A percentile compares a stretch with the other conserved stretches of the same genome.
These are phyloP conservation scores for Yamadazyma takamatsuzukensis DNA, from an alignment of 805 yeast species.

Conservation along the genomic window DNA sequence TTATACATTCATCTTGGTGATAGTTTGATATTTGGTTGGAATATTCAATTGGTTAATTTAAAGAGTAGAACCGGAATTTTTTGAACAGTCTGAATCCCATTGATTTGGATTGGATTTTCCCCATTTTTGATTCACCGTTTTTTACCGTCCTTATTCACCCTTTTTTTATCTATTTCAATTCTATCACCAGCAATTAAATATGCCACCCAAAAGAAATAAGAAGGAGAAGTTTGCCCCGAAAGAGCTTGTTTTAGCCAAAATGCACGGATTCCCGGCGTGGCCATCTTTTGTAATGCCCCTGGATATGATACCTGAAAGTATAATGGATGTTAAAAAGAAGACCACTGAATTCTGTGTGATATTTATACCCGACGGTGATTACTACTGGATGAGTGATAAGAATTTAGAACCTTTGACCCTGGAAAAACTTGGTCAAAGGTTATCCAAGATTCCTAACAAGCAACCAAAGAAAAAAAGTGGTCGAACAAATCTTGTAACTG, in stretches of 20 bases:
- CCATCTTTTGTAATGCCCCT: constrained; percentile 47
- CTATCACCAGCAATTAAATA: constrained; percentile 7
- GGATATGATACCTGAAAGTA: constrained; percentile 31
- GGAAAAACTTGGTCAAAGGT: constrained; percentile 24
- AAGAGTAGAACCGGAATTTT: too few species aligned
- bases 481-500: constrained; percentile 28
- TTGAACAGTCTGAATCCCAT: too few species aligned
- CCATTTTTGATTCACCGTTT: too few species aligned
- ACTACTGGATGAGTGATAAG: constrained; percentile 42
- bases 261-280: constrained; percentile 47
- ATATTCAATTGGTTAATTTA: too few species aligned
- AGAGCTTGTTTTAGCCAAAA: constrained; percentile 42
- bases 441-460: constrained; percentile 10
- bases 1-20: too few species aligned
- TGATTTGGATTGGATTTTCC: too few species aligned
- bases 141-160: too few species aligned
- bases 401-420: constrained; percentile 28
- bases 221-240: constrained; percentile 25
- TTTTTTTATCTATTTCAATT: too few species aligned
- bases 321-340: constrained; percentile 33
- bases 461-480: constrained; percentile 15
- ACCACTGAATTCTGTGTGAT: constrained; percentile 38
- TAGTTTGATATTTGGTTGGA: too few species aligned
- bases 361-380: constrained; percentile 45
- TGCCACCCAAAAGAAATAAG: constrained; percentile 32